Evolutionary conservation across 1,284 basidiomycete genomes (phyloP), one percentile per base, ranked within the genome.

Genomic region (Cryptococcus maquisensis): DNA sequence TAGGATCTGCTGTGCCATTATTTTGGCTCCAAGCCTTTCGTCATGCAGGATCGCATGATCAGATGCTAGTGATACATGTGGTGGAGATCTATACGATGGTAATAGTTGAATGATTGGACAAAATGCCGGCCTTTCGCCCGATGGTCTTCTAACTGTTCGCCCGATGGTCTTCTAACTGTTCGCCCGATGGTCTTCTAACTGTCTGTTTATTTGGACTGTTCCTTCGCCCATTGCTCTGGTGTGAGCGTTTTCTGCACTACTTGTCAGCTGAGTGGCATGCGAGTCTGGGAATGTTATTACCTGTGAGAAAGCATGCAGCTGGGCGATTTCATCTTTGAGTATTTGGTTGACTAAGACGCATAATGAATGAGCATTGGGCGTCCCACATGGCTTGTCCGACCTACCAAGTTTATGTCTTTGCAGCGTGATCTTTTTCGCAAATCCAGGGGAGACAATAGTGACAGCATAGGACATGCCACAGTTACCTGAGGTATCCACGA

Each of bases 291-390:
- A 15, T 9, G 35, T 67, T 10, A 6, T 52, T 36, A 72, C 73
- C 56, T 75, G 74, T 21, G 73, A 74, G 58, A 76, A 76, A 12
- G 74, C 74, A 57, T 76, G 74, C 35, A 76, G 59, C 40, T 62
- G 57, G 13, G 62, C 57, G 20, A 76, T 76, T 60, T 76, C 73
- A 1, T 73, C 69, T 5, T 67, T 58, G 20, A 76, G 63, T 15
- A 76, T 60, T 45, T 69, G 65, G 60, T 76, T 76, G 21, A 75
- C 74, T 76, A 40, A 7, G 36, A 21, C 45, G 20, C 4, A 32
- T 13, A 3, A 13, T n/a, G 47, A 21, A 40, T 41, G 39, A 51
- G 28, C 26, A 16, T 36, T 18, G 16, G 38, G 38, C 26, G 40
- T 28, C 37, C 21, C 20, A 13, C 36, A 36, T 20, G 8, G 9